Base-by-base conservation (phyloP, 805 yeast species). In the Groenewaldozyma tartarivorans region DNA sequence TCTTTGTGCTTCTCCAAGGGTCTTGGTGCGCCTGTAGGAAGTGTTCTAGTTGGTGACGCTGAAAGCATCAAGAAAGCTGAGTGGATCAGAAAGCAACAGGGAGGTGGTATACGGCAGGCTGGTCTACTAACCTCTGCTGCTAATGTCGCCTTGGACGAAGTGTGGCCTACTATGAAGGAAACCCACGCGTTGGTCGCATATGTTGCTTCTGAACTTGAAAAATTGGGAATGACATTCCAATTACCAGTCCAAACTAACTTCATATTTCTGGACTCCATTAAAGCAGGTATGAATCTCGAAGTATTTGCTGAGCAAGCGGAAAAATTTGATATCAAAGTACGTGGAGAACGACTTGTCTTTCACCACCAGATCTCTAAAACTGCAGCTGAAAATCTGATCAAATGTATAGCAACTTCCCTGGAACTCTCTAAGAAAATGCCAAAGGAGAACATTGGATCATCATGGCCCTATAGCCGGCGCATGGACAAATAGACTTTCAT, bases 11-110 rank as follows among this genome's bases (percentile, higher is more conserved):
- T 88, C 39, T 85, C 95, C 38, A 88, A 88, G 60, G 80, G 94
- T 4, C 68, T 87, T 54, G 95, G 95, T 45, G 96, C 96, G 1
- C 96, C 96, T 44, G 78, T 88, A 54, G 96, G 96, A 5, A 81
- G 94, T 13, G 75, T 87, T 4, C 68, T 88, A 34, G 95, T 86
- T 31, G 92, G 95, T 31, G 63, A 67, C 35, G 54, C 57, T 31
- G 63, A 65, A 38, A 70, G 77, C 51, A 79, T 86, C 47, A 63
- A 67, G 51, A 78, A 75, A 54, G 85, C 92, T 33, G 79, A 77
- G 57, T 94, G 87, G 63, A 81, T 87, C 66, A 81, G 83, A 51
- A 88, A 88, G 55, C 96, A 88, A 64, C 75, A 76, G 49, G 96
- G 96, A 56, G 96, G 96, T 51, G 96, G 96, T 48, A 76, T 88